Evolutionary conservation across 1,284 basidiomycete genomes (phyloP).

Genomic region (Naganishia sp.): DNA sequence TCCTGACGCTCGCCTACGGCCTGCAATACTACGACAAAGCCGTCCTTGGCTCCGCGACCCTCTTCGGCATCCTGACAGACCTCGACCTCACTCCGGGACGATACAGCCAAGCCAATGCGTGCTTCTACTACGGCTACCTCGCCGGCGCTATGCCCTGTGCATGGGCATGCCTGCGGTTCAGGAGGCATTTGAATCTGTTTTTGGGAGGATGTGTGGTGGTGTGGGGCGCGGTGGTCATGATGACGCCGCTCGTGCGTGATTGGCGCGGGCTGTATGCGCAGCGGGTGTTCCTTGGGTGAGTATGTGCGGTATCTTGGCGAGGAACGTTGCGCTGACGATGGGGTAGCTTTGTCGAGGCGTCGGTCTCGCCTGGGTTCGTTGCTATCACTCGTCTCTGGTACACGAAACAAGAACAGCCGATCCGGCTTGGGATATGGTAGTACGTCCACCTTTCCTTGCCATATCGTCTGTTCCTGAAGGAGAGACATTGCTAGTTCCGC

Average conservation of each 20-base stretch:
- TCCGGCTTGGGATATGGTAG: constrained; percentile 25
- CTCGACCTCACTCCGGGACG: constrained; percentile 47
- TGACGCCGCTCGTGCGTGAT: constrained; percentile 54
- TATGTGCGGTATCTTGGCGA: constrained; percentile 30
- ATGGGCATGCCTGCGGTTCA: background rate
- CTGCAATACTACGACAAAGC: constrained; percentile 59
- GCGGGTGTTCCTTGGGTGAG: constrained; percentile 55
- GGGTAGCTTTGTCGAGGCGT: constrained; percentile 39
- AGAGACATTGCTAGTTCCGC: background rate
- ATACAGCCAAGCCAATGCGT: constrained; percentile 51
- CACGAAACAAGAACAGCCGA: constrained; percentile 51
- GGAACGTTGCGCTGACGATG: too few relatives aligned
- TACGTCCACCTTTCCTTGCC: background rate
- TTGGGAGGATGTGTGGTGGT: constrained; percentile 41
- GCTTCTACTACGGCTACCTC: constrained; percentile 59
- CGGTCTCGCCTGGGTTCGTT: constrained; percentile 58
- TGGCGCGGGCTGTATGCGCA: constrained; percentile 57
- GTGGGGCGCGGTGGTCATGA: constrained; percentile 57
- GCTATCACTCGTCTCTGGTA: constrained; percentile 58
- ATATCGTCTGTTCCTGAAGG: background rate
- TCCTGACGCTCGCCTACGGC: constrained; percentile 56
- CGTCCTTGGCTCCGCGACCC: constrained; percentile 56
- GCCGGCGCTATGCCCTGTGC: constrained; percentile 42
- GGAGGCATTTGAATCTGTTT: constrained; percentile 5
- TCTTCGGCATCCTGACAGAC: constrained; percentile 58